Evolutionary conservation across 2,329 filamentous ascomycete species (phyloP).

Genomic region (Gaeumannomyces tritici): DNA sequence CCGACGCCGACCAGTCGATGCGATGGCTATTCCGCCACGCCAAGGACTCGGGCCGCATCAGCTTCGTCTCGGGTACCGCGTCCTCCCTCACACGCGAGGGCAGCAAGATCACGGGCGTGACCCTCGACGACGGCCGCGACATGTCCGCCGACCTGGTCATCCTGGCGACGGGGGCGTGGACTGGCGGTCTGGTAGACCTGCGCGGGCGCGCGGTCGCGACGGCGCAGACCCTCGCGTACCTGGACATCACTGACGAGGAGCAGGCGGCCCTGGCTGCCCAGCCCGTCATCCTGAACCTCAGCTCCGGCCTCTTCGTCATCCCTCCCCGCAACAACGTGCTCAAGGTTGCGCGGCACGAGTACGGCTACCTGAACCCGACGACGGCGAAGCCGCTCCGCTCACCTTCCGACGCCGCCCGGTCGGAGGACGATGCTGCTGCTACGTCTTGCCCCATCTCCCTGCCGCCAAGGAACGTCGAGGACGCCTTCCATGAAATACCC

Average conservation of each 20-base stretch:
- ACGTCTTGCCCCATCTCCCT: conserved; percentile 20
- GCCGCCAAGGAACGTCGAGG: conserved; percentile 38
- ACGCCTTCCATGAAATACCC: conserved; percentile 39
- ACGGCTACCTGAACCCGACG: conserved; percentile 52
- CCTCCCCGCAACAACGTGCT: conserved; percentile 53
- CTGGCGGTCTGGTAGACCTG: conserved; percentile 66
- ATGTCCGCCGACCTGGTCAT: conserved; percentile 56
- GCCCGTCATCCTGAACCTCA: conserved; percentile 66
- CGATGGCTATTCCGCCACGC: conserved; percentile 48
- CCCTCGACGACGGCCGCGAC: conserved; percentile 23
- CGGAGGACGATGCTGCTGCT: not conserved
- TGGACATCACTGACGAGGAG: conserved; percentile 64
- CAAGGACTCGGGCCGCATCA: conserved; percentile 43
- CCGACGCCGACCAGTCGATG: conserved; percentile 65
- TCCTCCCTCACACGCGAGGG: conserved; percentile 26
- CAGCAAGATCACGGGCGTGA: conserved; percentile 43
- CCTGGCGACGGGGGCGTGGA: conserved; percentile 84
- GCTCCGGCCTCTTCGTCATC: conserved; percentile 64
- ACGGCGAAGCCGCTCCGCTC: conserved; percentile 9
- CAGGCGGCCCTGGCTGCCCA: conserved; percentile 52
- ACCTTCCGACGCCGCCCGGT: conserved; percentile 1
- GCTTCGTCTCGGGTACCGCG: conserved; percentile 42
- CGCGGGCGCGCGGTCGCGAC: conserved; percentile 69
- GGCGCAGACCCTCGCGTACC: conserved; percentile 71
- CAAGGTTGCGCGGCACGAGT: conserved; percentile 61